Base-by-base conservation (phyloP, 306 rosid species). In the Cyclanthera cordifolia region DNA sequence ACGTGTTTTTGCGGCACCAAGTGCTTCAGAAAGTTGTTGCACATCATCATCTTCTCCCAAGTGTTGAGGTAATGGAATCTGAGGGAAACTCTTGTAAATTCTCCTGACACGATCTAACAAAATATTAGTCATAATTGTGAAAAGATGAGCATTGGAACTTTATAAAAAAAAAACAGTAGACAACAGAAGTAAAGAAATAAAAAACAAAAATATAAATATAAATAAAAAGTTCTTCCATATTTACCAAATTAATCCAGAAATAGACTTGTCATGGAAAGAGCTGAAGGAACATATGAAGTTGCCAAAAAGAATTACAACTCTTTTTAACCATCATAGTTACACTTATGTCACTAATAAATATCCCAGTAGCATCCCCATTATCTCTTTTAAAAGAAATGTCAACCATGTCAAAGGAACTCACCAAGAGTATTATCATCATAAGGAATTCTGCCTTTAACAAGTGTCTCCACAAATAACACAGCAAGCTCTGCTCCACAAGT, bases 401-500 rank as follows among this genome's bases (percentile, higher is more conserved):
- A 43, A 63, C 20, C 49, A 63, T 6, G 34, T 20, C 52, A 63
- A 63, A 63, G 78, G 74, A 75, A 73, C 96, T 71, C 76, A 94
- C 99, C 97, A 74, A 88, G 86, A 71, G 74, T 78, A 81, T 85
- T 85, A 34, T 79, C 79, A 17, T 78, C 75, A 70, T 76, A 94
- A 75, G 90, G 89, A 74, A 86, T 53, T 77, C 80, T 85, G 56
- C 91, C 97, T 80, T 94, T 94, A 54, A 79, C 85, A 69, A 94
- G 87, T 51, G 85, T 86, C 70, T 90, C 99, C 73, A 94, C 99
- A 75, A 82, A 94, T 72, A 90, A 73, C 49, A 84, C 82, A 79
- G 99, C 94, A 75, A 94, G 89, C 78, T 94, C 99, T 58, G 95
- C 88, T 69, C 99, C 99, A 75, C 99, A 94, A 23, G 90, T 90